Base-by-base conservation (phyloP, 2,329 filamentous ascomycete species). In the Hymenoscyphus albidus region DNA sequence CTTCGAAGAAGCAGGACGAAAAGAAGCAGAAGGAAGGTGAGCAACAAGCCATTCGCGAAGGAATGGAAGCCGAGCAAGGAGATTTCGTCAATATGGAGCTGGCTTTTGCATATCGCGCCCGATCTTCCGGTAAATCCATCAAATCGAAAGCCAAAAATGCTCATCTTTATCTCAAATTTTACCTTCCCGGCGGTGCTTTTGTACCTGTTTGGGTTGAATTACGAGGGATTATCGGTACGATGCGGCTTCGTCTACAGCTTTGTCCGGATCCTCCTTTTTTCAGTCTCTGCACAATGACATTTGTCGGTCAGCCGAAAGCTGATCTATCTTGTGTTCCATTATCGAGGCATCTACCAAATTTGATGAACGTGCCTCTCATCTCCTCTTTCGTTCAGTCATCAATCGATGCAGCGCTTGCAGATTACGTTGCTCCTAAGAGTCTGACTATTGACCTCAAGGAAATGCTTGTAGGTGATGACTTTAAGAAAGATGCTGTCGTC, bases 61-160 rank as follows among this genome's bases (percentile, higher is more conserved):
- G 87, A 1, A 89, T 91, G 87, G 86, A 90, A 70, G 89, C 88
- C 1, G 89, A 92, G 74, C 88, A 92, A 73, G 89, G 89, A 12
- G 89, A 92, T 68, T 92, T 92, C 71, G 83, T 92, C 74, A 93
- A 93, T 71, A 77, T 93, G 61, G 90, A 93, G 73, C 79, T 92
- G 16, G 88, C 88, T 0, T 88, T 93, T 71, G 87, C 90, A 1
- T 93, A 93, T 74, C 82, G 88, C 42, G 85, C 87, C 10, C 82
- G 87, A 38, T 83, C 85, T 0, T 84, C 82, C 9, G 82, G 83
- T 38, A 86, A 84, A 67, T 85, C 83, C 2, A 79, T 91, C 67
- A 81, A 80, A 68, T 79, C 81, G 59, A 88, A 89, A 67, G 83
- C 87, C 16, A 89, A 90, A 71, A 90, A 91, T 70, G 89, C 89